A percentile compares a stretch with the other conserved stretches of the same genome.
Conservation (phyloP, 108 stramenopile species). For the Epipyxis sp. region DNA sequence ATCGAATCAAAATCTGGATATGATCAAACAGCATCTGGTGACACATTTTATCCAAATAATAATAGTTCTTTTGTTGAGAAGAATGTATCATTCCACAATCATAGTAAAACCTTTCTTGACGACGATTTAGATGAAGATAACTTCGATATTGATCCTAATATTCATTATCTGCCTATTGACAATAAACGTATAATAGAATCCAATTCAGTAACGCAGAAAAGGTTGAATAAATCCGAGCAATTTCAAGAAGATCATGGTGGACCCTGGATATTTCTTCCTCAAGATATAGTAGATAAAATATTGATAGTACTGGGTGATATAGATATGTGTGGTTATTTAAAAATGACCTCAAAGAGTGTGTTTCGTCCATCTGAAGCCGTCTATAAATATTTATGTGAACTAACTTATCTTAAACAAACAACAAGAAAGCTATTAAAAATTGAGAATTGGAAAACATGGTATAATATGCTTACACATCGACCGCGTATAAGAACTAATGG, state of each 20-base stretch:
- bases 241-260: background rate
- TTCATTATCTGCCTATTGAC: too few species aligned
- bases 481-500: background rate
- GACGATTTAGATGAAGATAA: too few species aligned
- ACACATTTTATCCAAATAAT: too few species aligned
- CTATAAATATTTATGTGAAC: conserved; percentile 1
- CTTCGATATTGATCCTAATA: too few species aligned
- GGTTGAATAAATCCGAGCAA: too few species aligned
- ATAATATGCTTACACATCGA: background rate
- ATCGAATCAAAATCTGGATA: too few species aligned
- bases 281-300: background rate
- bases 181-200: too few species aligned
- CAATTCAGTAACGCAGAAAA: too few species aligned
- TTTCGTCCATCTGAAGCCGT: background rate
- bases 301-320: background rate
- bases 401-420: background rate
- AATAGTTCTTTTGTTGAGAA: too few species aligned
- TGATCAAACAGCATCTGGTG: too few species aligned
- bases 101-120: too few species aligned
- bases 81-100: too few species aligned
- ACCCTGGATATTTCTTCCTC: conserved; percentile 1
- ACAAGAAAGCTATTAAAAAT: background rate
- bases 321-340: background rate
- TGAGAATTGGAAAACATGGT: conserved; percentile 4
- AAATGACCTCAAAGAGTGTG: background rate